Conservation (phyloP, 2,329 filamentous ascomycete genomes). For the Colletotrichum cereale region DNA sequence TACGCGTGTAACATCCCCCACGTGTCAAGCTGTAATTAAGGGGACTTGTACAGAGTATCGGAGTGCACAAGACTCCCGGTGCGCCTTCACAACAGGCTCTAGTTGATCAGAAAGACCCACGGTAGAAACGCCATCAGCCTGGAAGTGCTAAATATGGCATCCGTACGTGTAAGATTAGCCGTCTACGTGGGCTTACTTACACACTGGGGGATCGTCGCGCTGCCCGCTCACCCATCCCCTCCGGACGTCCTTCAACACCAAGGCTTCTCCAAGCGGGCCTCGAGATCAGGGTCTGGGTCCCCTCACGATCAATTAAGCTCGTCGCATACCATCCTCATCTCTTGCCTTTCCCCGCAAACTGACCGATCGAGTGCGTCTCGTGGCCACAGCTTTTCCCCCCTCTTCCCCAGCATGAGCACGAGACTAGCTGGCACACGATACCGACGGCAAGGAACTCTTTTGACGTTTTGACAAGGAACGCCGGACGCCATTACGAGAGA, state of each 20-base stretch:
- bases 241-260: not conserved
- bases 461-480: constrained; percentile 13
- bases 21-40: not conserved
- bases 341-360: constrained; percentile 37
- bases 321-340: constrained; percentile 25
- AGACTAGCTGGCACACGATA: constrained; percentile 29
- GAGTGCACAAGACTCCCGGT: not conserved
- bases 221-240: not conserved
- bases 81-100: not conserved
- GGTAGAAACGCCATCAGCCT: not conserved
- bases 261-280: constrained; percentile 20
- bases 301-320: constrained; percentile 22
- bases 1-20: not conserved
- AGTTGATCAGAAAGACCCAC: not conserved
- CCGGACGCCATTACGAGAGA: constrained; percentile 32
- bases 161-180: not conserved
- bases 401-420: constrained; percentile 29
- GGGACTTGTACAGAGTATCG: not conserved
- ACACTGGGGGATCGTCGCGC: constrained; percentile 4
- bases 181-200: not conserved
- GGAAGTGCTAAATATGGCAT: not conserved
- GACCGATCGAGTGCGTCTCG: constrained; percentile 27
- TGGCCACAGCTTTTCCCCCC: constrained; percentile 22
- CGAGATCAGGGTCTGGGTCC: not conserved
- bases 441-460: constrained; percentile 20